Evolutionary conservation across 805 yeast species (phyloP).

Genomic region (Starmerella riodocensis): DNA sequence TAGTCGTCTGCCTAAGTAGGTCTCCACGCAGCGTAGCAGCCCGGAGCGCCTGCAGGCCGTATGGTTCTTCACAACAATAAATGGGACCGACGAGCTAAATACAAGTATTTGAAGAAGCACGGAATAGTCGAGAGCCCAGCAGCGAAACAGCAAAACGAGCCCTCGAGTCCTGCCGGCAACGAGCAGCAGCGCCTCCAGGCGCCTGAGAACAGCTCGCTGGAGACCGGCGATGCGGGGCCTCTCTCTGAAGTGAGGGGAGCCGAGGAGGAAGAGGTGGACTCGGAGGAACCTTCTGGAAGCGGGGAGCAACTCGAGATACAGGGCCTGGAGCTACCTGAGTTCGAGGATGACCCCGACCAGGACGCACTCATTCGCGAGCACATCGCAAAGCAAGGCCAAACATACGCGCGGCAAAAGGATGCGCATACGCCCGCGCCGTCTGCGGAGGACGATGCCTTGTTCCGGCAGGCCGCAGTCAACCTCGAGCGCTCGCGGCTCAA

Average conservation of each 20-base stretch:
- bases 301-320: neutral
- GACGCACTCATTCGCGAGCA: conserved; percentile 1
- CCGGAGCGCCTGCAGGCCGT: neutral
- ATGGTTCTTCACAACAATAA: conserved; percentile 44
- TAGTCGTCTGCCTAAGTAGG: no score
- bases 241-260: neutral
- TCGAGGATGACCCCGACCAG: conserved; percentile 6
- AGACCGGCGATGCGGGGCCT: no score
- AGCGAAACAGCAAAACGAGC: no score
- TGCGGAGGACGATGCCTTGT: conserved; percentile 4
- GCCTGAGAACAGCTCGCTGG: no score
- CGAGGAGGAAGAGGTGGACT: neutral
- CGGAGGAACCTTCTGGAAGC: neutral
- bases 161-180: no score
- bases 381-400: neutral
- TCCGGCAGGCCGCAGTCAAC: conserved; percentile 13
- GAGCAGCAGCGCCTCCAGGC: no score
- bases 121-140: no score
- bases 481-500: conserved; percentile 16
- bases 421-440: neutral
- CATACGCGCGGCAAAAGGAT: neutral
- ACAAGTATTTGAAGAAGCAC: conserved; percentile 33
- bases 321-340: neutral
- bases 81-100: conserved; percentile 38
- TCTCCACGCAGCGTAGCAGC: neutral